Percentiles rank a stretch among this genome's conserved stretches.
Conservation (phyloP, 2,329 filamentous ascomycete species). For the Aphanocladium album region DNA sequence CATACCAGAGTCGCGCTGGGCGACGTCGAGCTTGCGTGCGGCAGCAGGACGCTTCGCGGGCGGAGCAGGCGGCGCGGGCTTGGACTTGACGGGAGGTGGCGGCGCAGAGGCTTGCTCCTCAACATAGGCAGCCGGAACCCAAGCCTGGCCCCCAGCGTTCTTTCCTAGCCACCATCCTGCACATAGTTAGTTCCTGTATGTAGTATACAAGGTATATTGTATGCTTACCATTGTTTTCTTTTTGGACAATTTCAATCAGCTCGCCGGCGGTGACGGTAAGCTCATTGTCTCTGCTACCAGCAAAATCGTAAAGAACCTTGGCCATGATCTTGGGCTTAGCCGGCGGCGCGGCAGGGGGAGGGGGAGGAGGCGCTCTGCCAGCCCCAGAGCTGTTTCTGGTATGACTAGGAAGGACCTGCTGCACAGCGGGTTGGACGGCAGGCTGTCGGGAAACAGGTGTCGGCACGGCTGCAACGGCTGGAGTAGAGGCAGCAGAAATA, state of each 20-base stretch:
- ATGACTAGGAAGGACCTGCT: conserved; percentile 40
- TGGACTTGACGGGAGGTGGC: conserved; percentile 60
- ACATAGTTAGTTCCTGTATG: conserved; percentile 22
- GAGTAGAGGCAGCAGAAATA: conserved; percentile 23
- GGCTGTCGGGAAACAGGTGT: conserved; percentile 13
- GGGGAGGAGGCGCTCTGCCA: conserved; percentile 56
- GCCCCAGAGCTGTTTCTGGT: conserved; percentile 49
- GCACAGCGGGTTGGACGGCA: conserved; percentile 12
- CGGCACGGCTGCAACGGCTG: conserved; percentile 17
- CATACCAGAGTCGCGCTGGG: conserved; percentile 68
- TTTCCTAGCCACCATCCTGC: conserved; percentile 95
- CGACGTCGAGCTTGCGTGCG: conserved; percentile 62
- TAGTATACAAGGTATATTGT: background rate
- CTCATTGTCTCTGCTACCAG: conserved; percentile 78
- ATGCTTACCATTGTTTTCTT: conserved; percentile 83
- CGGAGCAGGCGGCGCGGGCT: conserved; percentile 59
- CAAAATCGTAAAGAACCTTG: conserved; percentile 90
- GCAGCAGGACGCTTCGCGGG: conserved; percentile 74
- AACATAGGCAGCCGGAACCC: conserved; percentile 91
- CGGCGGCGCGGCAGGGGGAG: conserved; percentile 62
- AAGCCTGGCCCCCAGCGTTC: conserved; percentile 68
- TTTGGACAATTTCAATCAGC: conserved; percentile 83
- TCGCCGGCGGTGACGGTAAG: conserved; percentile 75
- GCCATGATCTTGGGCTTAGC: conserved; percentile 65
- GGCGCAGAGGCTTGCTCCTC: conserved; percentile 71